These are phyloP conservation scores for Wallacemonas sp. DNA, from an alignment of 208 protist species.

Conservation along the genomic window DNA sequence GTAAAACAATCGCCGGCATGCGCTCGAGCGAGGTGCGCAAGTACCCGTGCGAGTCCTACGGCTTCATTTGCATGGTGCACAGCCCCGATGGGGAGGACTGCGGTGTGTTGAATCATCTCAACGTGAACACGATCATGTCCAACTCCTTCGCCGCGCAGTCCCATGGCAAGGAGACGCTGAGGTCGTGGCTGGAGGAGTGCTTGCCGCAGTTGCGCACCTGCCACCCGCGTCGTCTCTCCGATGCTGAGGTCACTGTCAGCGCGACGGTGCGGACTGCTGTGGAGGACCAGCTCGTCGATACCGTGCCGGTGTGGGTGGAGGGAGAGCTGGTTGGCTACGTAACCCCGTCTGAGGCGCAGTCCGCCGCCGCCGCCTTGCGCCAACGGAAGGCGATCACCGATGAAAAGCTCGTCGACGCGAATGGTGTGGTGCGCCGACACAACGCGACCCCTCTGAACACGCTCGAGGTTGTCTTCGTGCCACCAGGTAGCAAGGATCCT, in stretches of 20 bases:
- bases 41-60: constrained; percentile 98
- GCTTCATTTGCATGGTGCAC: constrained; percentile 99
- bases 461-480: constrained; percentile 81
- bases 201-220: constrained; percentile 50
- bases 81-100: constrained; percentile 99
- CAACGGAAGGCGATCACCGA: constrained; percentile 51
- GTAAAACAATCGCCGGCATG: constrained; percentile 98
- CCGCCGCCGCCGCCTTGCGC: constrained; percentile 41
- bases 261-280: background rate
- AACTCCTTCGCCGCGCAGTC: constrained; percentile 30
- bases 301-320: constrained; percentile 92
- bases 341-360: constrained; percentile 43
- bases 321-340: constrained; percentile 90
- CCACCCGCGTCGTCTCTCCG: constrained; percentile 12
- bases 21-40: constrained; percentile 97
- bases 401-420: constrained; percentile 46
- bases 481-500: constrained; percentile 68
- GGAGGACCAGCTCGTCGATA: constrained; percentile 54
- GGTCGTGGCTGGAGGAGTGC: constrained; percentile 35
- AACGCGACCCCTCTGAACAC: constrained; percentile 59
- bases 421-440: constrained; percentile 59
- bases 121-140: constrained; percentile 81
- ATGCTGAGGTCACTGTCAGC: background rate
- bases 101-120: constrained; percentile 99
- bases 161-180: constrained; percentile 19